Percentiles rank a stretch among this genome's conserved stretches.
Evolutionary conservation across 495 filamentous ascomycete genomes (phyloP).

Genomic region (Penicillium flavigenum): DNA sequence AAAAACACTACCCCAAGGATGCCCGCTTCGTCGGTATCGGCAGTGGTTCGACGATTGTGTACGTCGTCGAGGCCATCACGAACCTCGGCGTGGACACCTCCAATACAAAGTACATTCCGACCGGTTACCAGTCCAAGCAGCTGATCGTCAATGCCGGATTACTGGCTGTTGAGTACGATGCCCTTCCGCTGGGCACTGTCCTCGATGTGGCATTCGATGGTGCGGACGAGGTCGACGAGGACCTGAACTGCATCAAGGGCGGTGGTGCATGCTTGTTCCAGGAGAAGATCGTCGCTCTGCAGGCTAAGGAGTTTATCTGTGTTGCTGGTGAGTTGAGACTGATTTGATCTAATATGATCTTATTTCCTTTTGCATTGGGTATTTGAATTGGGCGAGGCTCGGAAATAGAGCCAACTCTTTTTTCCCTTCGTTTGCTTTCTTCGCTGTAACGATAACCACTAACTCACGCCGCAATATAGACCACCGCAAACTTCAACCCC

Average conservation of each 20-base stretch:
- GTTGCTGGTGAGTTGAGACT: constrained; percentile 66
- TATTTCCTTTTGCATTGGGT: background rate
- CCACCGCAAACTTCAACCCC: constrained; percentile 77
- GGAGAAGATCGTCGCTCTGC: constrained; percentile 90
- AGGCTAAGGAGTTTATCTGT: constrained; percentile 84
- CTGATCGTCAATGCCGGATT: constrained; percentile 77
- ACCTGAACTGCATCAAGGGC: constrained; percentile 95
- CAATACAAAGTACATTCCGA: constrained; percentile 81
- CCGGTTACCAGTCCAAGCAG: constrained; percentile 83
- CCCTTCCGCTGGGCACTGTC: constrained; percentile 56
- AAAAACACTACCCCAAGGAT: constrained; percentile 72
- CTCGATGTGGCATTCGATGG: constrained; percentile 92
- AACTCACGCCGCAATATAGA: constrained; percentile 47
- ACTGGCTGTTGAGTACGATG: constrained; percentile 71
- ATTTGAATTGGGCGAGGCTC: background rate
- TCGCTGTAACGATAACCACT: background rate
- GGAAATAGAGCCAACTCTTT: background rate
- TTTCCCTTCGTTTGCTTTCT: background rate
- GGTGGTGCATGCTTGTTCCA: constrained; percentile 96
- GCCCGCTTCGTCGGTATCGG: constrained; percentile 87
- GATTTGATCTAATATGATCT: background rate
- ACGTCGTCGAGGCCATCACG: constrained; percentile 93
- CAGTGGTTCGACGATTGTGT: constrained; percentile 88
- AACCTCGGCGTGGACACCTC: constrained; percentile 58
- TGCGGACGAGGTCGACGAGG: constrained; percentile 94